Conservation (phyloP, 768 basidiomycete species). For the Leucosporidium yakuticum region DNA sequence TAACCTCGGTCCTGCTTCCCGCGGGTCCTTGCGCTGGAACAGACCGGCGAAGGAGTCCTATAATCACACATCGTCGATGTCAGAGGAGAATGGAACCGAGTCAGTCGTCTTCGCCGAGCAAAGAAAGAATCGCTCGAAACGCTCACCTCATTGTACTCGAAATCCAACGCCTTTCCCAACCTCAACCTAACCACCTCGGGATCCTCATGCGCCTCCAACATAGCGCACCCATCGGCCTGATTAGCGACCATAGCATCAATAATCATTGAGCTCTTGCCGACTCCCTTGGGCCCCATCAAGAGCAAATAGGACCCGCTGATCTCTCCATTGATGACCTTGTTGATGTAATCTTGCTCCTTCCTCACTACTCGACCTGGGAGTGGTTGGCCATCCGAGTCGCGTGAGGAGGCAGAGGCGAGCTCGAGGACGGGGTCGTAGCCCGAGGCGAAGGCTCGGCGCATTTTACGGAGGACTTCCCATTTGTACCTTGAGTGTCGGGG, state of each 20-base stretch:
- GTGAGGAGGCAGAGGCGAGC: slow-evolving; percentile 52
- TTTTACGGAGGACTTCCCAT: slow-evolving; percentile 67
- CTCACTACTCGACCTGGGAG: slow-evolving; percentile 43
- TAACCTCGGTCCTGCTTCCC: slow-evolving; percentile 73
- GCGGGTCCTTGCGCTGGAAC: slow-evolving; percentile 74
- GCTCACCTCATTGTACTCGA: slow-evolving; percentile 60
- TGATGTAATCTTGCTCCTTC: slow-evolving; percentile 67
- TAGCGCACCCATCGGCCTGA: slow-evolving; percentile 50
- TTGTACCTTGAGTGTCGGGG: slow-evolving; percentile 48
- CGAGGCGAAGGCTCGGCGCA: slow-evolving; percentile 62
- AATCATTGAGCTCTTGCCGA: slow-evolving; percentile 18
- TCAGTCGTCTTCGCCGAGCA: neutral
- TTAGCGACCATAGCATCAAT: slow-evolving; percentile 29
- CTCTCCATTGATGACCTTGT: slow-evolving; percentile 68
- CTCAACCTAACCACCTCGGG: slow-evolving; percentile 74
- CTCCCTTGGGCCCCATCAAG: slow-evolving; percentile 63
- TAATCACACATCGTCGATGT: too few relatives aligned
- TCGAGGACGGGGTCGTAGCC: slow-evolving; percentile 81
- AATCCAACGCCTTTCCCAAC: slow-evolving; percentile 77
- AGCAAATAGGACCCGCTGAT: slow-evolving; percentile 70
- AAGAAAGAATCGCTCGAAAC: neutral
- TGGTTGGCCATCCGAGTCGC: slow-evolving; percentile 45
- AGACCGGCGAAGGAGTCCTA: slow-evolving; percentile 49
- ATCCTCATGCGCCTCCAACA: slow-evolving; percentile 79
- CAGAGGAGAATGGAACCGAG: neutral